A percentile compares a stretch with the other conserved stretches of the same genome.
Evolutionary conservation across 1,284 basidiomycete genomes (phyloP).

Genomic region (Phellinidium pouzarii): DNA sequence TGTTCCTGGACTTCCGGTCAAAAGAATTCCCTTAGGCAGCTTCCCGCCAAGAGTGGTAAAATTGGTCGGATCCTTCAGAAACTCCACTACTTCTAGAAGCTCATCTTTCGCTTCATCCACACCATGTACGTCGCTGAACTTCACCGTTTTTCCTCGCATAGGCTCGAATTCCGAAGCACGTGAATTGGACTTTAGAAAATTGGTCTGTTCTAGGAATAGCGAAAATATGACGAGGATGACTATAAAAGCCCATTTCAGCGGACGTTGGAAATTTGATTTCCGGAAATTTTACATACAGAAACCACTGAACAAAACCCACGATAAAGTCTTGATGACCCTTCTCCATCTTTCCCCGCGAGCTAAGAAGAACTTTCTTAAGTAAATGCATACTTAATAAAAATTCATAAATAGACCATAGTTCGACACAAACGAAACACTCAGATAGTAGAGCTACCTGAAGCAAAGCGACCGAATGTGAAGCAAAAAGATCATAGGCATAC

Average conservation of each 20-base stretch:
- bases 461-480: conserved; percentile 1
- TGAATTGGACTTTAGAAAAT: conserved; percentile 82
- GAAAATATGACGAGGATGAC: conserved; percentile 80
- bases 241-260: conserved; percentile 24
- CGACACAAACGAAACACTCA: not conserved
- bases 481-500: conserved; percentile 28
- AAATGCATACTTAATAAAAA: not conserved
- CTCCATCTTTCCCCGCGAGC: conserved; percentile 12
- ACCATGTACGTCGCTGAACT: conserved; percentile 90
- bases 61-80: conserved; percentile 83
- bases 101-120: conserved; percentile 95
- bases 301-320: conserved; percentile 23
- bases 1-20: conserved; percentile 88
- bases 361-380: too few relatives aligned
- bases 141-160: conserved; percentile 71
- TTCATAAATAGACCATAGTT: not conserved
- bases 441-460: not conserved
- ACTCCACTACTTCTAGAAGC: conserved; percentile 88
- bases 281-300: conserved; percentile 26
- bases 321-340: conserved; percentile 13
- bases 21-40: conserved; percentile 85
- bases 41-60: conserved; percentile 88
- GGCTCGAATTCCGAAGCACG: conserved; percentile 73
- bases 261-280: not conserved
- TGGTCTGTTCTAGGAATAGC: conserved; percentile 87